Evolutionary conservation across 75 land plant genomes (phyloP), one percentile per base, ranked within the genome.

Genomic region (Picea sitchensis): DNA sequence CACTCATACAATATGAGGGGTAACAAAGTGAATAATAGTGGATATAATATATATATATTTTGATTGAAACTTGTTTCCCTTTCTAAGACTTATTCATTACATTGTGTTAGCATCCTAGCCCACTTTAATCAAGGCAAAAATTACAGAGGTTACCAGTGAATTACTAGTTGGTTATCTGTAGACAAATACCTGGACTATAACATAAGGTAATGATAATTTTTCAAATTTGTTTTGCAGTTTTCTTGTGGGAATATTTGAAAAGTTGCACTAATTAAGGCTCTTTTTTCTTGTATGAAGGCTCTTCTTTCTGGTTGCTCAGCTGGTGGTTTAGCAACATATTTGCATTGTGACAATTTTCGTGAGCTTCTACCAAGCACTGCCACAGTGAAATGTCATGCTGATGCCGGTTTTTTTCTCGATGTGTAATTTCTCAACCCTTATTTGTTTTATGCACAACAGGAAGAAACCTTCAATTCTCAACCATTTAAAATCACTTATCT

Each of bases 231-330:
- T 20, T 36, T 69, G 75, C 21, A 12, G 12, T 65, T 60, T 76
- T 56, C 44, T 41, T 31, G 73, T 12, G 5, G 5, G 18, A 47
- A 5, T 11, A 15, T 58, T 72, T 4, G 51, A 62, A 78, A 20
- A 32, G 75, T 23, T 80, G 38, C 61, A 56, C 47, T 13, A 69
- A 79, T 34, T 18, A 76, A 26, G 31, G 36, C 34, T n/a, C 4
- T 41, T 41, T 5, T 41, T 41, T 41, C 44, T 41, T 4, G 62
- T 61, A 3, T 90, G 31, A 84, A 95, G 98, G 95, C 93, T 77
- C 89, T 95, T 68, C 89, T 95, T 61, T 88, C 91, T 31, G 98
- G 98, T 32, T 95, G 98, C 77, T 95, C 98, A 30, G 95, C 95
- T 76, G 98, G 98, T 2, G 98, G 98, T 34, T 82, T 95, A 30